A percentile compares a stretch with the other conserved stretches of the same genome.
phyloP scores from a whole-genome alignment of 2,329 filamentous ascomycete species.

The Penicillium sumatraense region DNA sequence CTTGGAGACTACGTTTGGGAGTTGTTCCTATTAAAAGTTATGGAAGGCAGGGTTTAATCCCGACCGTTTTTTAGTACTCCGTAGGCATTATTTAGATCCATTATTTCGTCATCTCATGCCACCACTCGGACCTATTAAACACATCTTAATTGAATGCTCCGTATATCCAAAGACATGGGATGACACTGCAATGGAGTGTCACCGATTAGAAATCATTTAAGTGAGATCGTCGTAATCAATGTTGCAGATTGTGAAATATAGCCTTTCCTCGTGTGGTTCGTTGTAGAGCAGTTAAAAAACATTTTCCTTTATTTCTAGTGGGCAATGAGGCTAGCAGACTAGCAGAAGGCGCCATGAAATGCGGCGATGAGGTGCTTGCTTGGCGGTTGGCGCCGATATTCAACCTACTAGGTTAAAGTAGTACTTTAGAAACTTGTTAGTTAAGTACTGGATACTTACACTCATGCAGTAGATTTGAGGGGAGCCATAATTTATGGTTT shows the following conservation, averaged over 20 bases:
- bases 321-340: not conserved
- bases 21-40: not conserved
- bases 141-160: not conserved
- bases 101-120: slow-evolving; percentile 17
- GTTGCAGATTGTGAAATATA: slow-evolving; percentile 30
- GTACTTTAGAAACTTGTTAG: too few relatives aligned
- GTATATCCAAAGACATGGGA: not conserved
- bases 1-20: not conserved
- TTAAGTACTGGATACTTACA: too few relatives aligned
- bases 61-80: not conserved
- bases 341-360: slow-evolving; percentile 33
- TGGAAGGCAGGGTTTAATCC: not conserved
- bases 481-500: too few relatives aligned
- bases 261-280: slow-evolving; percentile 1
- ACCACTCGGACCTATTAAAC: not conserved
- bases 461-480: not conserved
- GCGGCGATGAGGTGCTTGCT: slow-evolving; percentile 37
- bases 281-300: not conserved
- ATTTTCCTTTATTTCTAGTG: not conserved
- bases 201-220: slow-evolving; percentile 13
- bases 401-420: not conserved
- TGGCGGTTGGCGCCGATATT: not conserved
- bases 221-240: slow-evolving; percentile 23
- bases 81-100: slow-evolving; percentile 8
- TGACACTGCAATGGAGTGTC: not conserved